Conservation (phyloP, 164 flowering plant species). For the Macadamia tetraphylla region DNA sequence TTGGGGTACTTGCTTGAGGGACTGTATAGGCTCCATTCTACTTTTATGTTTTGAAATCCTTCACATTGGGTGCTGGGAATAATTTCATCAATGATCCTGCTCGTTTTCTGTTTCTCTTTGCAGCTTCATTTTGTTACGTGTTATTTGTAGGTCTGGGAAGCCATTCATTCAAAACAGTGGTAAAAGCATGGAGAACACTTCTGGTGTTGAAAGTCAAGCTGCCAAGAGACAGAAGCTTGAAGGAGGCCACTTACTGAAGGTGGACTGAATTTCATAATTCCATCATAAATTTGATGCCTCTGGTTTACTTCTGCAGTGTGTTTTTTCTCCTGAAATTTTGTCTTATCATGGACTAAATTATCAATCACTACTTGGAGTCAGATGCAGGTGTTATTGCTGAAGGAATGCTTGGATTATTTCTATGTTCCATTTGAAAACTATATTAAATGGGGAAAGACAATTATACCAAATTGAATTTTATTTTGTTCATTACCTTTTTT, state of each 20-base stretch:
- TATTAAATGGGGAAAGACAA: no score
- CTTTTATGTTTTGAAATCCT: neutral
- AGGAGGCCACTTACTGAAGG: constrained; percentile 78
- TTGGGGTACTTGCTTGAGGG: neutral
- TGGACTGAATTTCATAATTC: constrained; percentile 14
- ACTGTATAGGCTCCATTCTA: neutral
- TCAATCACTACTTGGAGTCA: neutral
- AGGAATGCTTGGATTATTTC: no score
- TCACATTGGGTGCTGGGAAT: no score
- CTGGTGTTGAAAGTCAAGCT: constrained; percentile 64
- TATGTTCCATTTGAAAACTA: no score
- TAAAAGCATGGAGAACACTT: constrained; percentile 24
- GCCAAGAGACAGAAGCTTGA: constrained; percentile 94
- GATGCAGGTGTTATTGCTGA: no score
- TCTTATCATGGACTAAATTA: neutral
- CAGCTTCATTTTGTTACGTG: neutral
- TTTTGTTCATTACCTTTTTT: no score
- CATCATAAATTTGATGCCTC: neutral
- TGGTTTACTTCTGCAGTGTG: neutral
- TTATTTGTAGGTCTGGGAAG: constrained; percentile 36
- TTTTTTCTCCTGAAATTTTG: neutral
- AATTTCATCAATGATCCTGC: no score
- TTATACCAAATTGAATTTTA: no score
- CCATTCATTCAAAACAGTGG: constrained; percentile 24
- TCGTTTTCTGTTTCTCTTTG: neutral